phyloP scores from a whole-genome alignment of 2,329 filamentous ascomycete species.

The Stemphylium beticola region DNA sequence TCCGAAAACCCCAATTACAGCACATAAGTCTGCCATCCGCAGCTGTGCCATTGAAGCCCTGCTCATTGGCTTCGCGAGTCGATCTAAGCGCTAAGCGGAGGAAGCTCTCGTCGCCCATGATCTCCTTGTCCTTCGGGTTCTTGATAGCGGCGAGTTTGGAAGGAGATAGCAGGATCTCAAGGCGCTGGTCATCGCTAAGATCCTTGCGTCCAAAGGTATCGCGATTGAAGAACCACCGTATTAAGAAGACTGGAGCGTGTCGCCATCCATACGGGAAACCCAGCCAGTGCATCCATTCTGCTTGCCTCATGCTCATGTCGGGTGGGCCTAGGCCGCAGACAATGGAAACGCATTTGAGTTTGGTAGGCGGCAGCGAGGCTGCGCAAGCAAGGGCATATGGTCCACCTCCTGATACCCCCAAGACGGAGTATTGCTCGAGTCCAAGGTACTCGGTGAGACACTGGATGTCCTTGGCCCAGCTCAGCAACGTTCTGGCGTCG shows the following conservation, averaged over 20 bases:
- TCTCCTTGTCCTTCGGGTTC: constrained; percentile 29
- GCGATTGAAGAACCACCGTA: constrained; percentile 35
- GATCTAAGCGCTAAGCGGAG: constrained; percentile 28
- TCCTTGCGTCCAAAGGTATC: constrained; percentile 35
- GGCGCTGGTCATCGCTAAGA: constrained; percentile 41
- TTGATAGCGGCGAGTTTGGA: neutral
- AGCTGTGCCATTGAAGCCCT: constrained; percentile 39
- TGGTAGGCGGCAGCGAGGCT: constrained; percentile 17
- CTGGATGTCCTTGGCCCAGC: constrained; percentile 34
- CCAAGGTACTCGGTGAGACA: constrained; percentile 26
- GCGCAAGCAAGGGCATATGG: constrained; percentile 43
- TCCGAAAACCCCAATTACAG: constrained; percentile 40
- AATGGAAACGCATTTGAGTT: constrained; percentile 33
- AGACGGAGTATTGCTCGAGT: constrained; percentile 29
- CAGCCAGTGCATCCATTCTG: constrained; percentile 28
- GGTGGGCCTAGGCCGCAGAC: constrained; percentile 44
- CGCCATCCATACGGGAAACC: constrained; percentile 43
- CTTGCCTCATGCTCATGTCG: constrained; percentile 46
- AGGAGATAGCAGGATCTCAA: constrained; percentile 1
- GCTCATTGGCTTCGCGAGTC: constrained; percentile 31
- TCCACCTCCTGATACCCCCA: constrained; percentile 44
- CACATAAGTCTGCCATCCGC: constrained; percentile 41
- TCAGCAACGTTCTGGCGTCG: constrained; percentile 25
- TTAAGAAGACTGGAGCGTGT: constrained; percentile 21
- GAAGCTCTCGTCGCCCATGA: constrained; percentile 31